Conservation (phyloP, 805 yeast species). For the Metschnikowia noctiluminum region DNA sequence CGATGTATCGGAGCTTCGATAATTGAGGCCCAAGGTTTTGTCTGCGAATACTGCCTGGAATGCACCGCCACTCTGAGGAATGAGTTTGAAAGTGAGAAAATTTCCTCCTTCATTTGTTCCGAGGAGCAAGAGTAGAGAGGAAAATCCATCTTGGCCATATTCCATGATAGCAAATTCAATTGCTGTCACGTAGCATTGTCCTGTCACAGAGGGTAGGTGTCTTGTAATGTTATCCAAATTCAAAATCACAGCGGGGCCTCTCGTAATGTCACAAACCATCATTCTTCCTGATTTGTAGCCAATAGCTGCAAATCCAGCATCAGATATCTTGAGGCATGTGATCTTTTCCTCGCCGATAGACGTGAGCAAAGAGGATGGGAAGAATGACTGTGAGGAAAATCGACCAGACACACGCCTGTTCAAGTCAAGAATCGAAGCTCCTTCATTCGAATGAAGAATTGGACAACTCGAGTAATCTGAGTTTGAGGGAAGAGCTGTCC, state of each 20-base stretch:
- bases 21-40: conserved; percentile 35
- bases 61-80: conserved; percentile 60
- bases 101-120: conserved; percentile 79
- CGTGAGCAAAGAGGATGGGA: conserved; percentile 31
- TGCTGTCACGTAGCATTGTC: conserved; percentile 45
- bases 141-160: conserved; percentile 60
- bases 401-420: conserved; percentile 49
- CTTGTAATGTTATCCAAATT: conserved; percentile 31
- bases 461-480: conserved; percentile 29
- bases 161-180: conserved; percentile 74
- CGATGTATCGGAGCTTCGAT: conserved; percentile 36
- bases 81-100: conserved; percentile 56
- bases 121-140: conserved; percentile 67
- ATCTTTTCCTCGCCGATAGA: conserved; percentile 33
- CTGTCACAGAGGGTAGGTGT: conserved; percentile 31
- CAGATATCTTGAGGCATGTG: conserved; percentile 62
- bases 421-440: conserved; percentile 46
- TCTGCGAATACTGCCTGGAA: conserved; percentile 55
- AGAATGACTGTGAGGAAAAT: conserved; percentile 28
- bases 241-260: conserved; percentile 70
- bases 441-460: conserved; percentile 31
- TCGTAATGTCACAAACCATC: conserved; percentile 64
- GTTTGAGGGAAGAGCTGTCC: conserved; percentile 21
- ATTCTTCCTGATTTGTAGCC: conserved; percentile 77
- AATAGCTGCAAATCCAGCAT: conserved; percentile 79